Base-by-base conservation (phyloP, 1,284 basidiomycete genomes). In the Boletus mariae region DNA sequence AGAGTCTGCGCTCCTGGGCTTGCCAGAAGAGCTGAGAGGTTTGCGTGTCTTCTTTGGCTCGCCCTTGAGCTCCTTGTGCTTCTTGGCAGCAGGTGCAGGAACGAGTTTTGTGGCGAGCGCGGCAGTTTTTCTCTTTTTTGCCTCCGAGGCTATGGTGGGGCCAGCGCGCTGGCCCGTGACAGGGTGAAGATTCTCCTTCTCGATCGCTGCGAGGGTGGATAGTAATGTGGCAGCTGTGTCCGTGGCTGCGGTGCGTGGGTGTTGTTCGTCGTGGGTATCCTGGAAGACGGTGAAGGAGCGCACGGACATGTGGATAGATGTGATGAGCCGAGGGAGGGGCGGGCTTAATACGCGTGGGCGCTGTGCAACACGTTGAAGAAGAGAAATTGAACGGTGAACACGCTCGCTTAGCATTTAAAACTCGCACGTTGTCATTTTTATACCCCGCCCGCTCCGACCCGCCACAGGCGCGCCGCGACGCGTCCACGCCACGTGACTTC, bases 141-240 rank as follows among this genome's bases (percentile, higher is more conserved):
- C 67, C 25, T 71, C 67, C 35, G 63, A 65, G 20, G 62, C 67
- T 0, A 62, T 53, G 9, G 68, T 59, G n/a, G 75, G 61, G 34
- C 71, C 74, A 3, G 81, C 68, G 38, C 78, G 80, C 57, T 80
- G 76, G 10, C 87, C 87, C 6, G 88, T 89, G 57, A 85, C 55
- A 37, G 87, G 87, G 65, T 90, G 76, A 45, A 84, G 73, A 64
- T 90, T 90, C 70, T 90, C 87, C 74, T 90, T 90, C 73, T 89
- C 85, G 53, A 71, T 67, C 23, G 71, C 63, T 29, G 72, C 70
- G 29, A 72, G 66, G 0, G 73, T 66, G 41, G 69, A 67, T 50
- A 70, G 47, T 2, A 67, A 59, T 55, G 72, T 71, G 57, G 68
- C 61, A 46, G 67, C 54, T 52, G 68, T 53, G 54, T 73, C 73